These are phyloP conservation scores for Parachlorella kessleri DNA, from an alignment of 139 green algal species.

Conservation along the genomic window DNA sequence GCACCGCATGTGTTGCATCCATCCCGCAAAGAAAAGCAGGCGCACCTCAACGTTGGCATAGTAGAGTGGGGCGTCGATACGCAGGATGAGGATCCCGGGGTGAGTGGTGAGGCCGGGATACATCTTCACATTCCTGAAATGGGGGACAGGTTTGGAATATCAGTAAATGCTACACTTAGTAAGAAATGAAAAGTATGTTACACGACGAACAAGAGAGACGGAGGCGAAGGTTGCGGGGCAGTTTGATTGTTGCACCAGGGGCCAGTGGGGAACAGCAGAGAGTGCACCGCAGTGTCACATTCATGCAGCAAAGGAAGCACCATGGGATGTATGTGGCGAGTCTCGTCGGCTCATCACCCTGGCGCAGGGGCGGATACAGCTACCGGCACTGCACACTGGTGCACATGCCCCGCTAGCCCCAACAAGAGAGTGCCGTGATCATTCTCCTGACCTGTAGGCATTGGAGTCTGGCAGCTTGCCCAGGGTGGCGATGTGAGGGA, in stretches of 20 bases:
- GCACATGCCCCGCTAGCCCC: background rate
- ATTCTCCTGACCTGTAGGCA: background rate
- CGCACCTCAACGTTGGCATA: constrained; percentile 64
- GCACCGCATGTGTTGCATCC: background rate
- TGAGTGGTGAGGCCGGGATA: too few relatives aligned
- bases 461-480: constrained; percentile 8
- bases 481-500: constrained; percentile 12
- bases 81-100: constrained; percentile 63
- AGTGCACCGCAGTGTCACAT: background rate
- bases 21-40: background rate
- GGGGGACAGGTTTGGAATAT: background rate
- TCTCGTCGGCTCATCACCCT: constrained; percentile 64
- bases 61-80: constrained; percentile 73
- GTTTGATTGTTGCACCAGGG: constrained; percentile 38
- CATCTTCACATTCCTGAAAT: background rate
- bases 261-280: constrained; percentile 30
- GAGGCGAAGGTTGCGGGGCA: too few relatives aligned
- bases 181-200: constrained; percentile 40
- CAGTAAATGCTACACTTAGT: constrained; percentile 80
- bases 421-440: background rate
- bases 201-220: background rate
- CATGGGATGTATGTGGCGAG: constrained; percentile 78
- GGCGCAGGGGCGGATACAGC: background rate
- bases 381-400: background rate
- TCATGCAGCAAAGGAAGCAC: constrained; percentile 60